Conservation (phyloP, 2,329 filamentous ascomycete genomes). For the Alternaria gansuensis region DNA sequence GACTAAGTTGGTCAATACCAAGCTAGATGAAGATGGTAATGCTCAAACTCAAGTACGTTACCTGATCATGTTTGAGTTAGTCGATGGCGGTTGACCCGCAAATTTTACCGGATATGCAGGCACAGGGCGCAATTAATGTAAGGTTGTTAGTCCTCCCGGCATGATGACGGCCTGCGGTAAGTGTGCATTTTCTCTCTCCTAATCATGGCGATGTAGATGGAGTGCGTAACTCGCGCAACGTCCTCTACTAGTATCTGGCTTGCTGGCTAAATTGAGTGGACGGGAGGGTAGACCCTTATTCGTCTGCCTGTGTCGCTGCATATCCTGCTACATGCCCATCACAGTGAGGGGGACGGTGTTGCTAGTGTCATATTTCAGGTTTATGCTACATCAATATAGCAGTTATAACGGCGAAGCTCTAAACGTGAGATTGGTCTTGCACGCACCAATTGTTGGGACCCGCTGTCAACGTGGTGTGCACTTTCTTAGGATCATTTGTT, state of each 20-base stretch:
- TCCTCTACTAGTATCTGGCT: neutral
- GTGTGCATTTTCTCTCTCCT: neutral
- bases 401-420: neutral
- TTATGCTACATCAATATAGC: neutral
- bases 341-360: no score
- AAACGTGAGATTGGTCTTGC: neutral
- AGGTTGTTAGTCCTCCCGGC: neutral
- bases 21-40: no score
- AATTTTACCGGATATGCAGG: conserved; percentile 18
- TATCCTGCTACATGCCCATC: neutral
- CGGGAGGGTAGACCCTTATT: neutral
- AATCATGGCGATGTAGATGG: neutral
- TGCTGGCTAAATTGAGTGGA: neutral
- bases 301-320: neutral
- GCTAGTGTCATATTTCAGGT: neutral
- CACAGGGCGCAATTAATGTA: conserved; percentile 5
- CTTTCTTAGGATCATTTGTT: no score
- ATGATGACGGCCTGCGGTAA: neutral
- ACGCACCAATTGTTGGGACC: neutral
- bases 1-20: no score
- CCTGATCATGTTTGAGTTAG: neutral
- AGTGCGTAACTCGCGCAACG: neutral
- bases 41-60: neutral
- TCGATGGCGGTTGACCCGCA: neutral
- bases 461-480: no score